Conservation (phyloP, 768 basidiomycete species). For the Lactarius sanguifluus region DNA sequence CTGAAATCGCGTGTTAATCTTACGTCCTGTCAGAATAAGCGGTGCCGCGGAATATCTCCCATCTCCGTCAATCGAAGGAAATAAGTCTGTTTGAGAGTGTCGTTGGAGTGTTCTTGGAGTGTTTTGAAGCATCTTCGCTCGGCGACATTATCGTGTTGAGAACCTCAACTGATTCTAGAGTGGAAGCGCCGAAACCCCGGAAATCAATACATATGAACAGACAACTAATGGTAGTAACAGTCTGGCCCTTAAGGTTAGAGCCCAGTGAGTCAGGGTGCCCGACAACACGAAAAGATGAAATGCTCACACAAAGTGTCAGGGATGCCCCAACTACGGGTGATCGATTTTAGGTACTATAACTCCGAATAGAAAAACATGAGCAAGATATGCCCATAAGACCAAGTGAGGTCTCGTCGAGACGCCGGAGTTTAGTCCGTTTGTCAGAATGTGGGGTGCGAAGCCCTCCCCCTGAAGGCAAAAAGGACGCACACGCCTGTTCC, state of each 20-base stretch:
- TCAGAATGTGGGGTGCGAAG: background rate
- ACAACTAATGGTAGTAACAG: no score
- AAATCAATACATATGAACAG: background rate
- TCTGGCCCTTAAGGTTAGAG: no score
- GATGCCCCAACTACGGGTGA: background rate
- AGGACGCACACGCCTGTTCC: background rate
- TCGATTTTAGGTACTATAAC: conserved; percentile 13
- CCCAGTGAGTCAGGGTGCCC: no score
- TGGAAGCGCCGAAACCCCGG: background rate
- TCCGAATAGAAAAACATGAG: conserved; percentile 13
- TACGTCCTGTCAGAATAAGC: background rate
- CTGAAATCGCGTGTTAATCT: background rate
- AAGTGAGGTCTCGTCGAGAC: background rate
- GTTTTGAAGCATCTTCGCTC: conserved; percentile 4
- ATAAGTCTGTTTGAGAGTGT: background rate
- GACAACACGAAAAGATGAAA: background rate
- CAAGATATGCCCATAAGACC: background rate
- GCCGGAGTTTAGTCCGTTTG: background rate
- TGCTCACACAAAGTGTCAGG: background rate
- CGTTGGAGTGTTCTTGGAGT: background rate
- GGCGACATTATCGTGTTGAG: background rate
- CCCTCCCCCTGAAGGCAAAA: background rate
- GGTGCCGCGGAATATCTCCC: background rate
- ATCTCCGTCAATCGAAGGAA: background rate
- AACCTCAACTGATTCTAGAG: background rate